A percentile compares a stretch with the other conserved stretches of the same genome.
These are phyloP conservation scores for Paramecium tetraurelia DNA, from an alignment of 73 alveolate genomes.

Conservation along the genomic window DNA sequence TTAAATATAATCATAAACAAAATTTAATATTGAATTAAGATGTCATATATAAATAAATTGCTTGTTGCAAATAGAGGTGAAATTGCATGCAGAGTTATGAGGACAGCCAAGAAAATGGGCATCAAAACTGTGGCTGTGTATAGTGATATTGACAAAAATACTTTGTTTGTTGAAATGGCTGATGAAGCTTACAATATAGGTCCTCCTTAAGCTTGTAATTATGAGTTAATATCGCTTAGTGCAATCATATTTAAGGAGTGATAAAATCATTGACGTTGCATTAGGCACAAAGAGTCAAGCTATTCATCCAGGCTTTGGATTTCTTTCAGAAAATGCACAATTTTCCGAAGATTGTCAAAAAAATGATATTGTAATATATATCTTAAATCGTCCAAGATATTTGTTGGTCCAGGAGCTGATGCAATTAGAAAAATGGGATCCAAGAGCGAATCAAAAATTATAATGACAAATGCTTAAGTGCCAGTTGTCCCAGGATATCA, in stretches of 20 bases:
- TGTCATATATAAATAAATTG: conserved; percentile 73
- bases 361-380: conserved; percentile 55
- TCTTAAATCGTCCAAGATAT: background rate
- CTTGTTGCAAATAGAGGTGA: conserved; percentile 97
- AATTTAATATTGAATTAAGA: background rate
- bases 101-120: conserved; percentile 89
- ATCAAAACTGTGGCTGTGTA: conserved; percentile 89
- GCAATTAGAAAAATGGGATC: conserved; percentile 86
- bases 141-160: conserved; percentile 86
- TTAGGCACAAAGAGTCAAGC: conserved; percentile 84
- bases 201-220: conserved; percentile 73
- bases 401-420: conserved; percentile 81
- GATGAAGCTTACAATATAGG: conserved; percentile 89
- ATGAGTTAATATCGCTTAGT: conserved; percentile 6
- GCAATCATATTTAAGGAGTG: conserved; percentile 71
- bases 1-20: background rate
- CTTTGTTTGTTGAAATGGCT: conserved; percentile 86
- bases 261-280: conserved; percentile 74
- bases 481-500: conserved; percentile 78
- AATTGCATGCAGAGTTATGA: conserved; percentile 89
- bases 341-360: conserved; percentile 84
- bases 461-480: conserved; percentile 80
- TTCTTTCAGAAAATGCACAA: conserved; percentile 90
- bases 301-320: conserved; percentile 97
- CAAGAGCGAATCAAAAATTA: conserved; percentile 79